These are phyloP conservation scores for Aspergillus kassunensis DNA, from an alignment of 495 filamentous ascomycete genomes.

Conservation along the genomic window DNA sequence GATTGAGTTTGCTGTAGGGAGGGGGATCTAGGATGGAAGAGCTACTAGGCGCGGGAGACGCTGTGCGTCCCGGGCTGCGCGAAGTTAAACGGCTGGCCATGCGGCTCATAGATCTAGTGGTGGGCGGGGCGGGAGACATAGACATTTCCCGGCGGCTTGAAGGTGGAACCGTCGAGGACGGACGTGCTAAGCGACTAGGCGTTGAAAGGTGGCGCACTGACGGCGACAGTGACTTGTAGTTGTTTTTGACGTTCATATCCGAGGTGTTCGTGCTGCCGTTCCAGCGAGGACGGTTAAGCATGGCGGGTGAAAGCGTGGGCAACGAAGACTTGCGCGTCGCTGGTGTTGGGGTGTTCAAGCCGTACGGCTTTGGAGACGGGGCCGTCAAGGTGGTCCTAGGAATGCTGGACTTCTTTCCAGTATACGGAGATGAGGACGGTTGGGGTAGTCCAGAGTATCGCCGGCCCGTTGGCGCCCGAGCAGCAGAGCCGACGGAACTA, in stretches of 20 bases:
- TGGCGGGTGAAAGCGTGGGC: constrained; percentile 34
- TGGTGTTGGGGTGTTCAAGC: constrained; percentile 54
- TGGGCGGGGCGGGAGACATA: constrained; percentile 38
- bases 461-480: constrained; percentile 48
- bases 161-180: constrained; percentile 37
- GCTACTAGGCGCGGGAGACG: constrained; percentile 29
- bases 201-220: constrained; percentile 53
- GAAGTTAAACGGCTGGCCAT: constrained; percentile 38
- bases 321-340: constrained; percentile 45
- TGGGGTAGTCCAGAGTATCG: constrained; percentile 41
- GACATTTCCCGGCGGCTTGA: constrained; percentile 39
- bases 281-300: constrained; percentile 71
- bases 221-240: constrained; percentile 60
- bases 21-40: constrained; percentile 33
- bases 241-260: constrained; percentile 63
- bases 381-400: constrained; percentile 33
- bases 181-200: constrained; percentile 32
- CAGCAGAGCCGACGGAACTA: constrained; percentile 48
- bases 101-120: constrained; percentile 30
- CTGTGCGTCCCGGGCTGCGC: constrained; percentile 33
- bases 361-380: constrained; percentile 41
- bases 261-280: constrained; percentile 68
- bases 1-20: constrained; percentile 40
- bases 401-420: constrained; percentile 35
- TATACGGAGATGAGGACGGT: constrained; percentile 20